phyloP scores from a whole-genome alignment of 805 yeast genomes.

The Lachancea lanzarotensis region DNA sequence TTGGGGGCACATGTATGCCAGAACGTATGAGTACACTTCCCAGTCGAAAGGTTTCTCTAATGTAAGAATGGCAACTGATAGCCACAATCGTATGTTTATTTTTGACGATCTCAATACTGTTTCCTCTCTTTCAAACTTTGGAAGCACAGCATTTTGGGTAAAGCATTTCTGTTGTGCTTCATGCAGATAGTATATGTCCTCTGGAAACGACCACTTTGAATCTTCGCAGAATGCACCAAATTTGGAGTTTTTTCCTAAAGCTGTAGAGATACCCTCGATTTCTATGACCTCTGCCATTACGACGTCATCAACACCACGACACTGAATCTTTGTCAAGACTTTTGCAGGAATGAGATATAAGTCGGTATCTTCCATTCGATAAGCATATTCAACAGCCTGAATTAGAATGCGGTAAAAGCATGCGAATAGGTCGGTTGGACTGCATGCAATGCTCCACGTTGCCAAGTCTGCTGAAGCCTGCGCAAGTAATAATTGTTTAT shows the following conservation, averaged over 20 bases:
- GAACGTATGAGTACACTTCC: conserved; percentile 62
- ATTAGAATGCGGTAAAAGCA: conserved; percentile 22
- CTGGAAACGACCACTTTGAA: conserved; percentile 57
- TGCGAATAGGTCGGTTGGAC: conserved; percentile 26
- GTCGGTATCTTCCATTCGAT: conserved; percentile 31
- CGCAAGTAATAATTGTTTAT: conserved; percentile 14
- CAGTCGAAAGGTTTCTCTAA: conserved; percentile 52
- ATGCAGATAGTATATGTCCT: conserved; percentile 33
- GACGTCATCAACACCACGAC: conserved; percentile 39
- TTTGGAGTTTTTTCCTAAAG: conserved; percentile 44
- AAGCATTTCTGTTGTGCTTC: not conserved
- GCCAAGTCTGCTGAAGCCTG: conserved; percentile 25
- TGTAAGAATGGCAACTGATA: conserved; percentile 43
- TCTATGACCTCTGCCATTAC: conserved; percentile 50
- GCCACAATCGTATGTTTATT: conserved; percentile 29
- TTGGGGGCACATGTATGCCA: conserved; percentile 69
- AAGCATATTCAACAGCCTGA: conserved; percentile 33
- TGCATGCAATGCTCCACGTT: conserved; percentile 17
- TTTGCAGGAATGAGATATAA: conserved; percentile 44
- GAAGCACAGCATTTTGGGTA: not conserved
- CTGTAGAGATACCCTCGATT: conserved; percentile 59
- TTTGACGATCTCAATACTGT: conserved; percentile 8
- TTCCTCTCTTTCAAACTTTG: conserved; percentile 12
- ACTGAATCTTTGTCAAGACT: conserved; percentile 49
- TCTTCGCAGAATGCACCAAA: conserved; percentile 22